Base-by-base conservation (phyloP, 306 rosid genomes). In the Fagus crenata region DNA sequence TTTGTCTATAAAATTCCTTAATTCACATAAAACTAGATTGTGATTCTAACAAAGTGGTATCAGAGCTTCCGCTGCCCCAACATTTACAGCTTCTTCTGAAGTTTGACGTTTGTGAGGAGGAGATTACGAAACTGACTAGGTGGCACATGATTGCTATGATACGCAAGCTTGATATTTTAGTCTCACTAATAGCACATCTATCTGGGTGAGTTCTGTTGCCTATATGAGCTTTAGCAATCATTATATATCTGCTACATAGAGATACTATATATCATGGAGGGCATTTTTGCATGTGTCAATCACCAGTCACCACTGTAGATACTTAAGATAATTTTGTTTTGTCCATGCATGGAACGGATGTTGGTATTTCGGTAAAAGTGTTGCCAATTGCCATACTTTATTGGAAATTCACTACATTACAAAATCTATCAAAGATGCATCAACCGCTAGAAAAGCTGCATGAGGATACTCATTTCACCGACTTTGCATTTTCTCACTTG, bases 111-210 rank as follows among this genome's bases (percentile, higher is more conserved):
- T 85, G 96, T 2, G 97, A 94, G 81, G 98, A 92, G 80, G 89
- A 88, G 83, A 92, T 94, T 76, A 90, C 93, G 0, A 92, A 87
- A 77, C 93, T 90, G 83, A 94, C 98, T 22, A 87, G 98, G 82
- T 94, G 98, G 98, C 98, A 94, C 90, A 92, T 97, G 74, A 94
- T 94, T 84, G 98, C 98, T 65, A 92, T 92, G 98, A 94, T 94
- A 83, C 97, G 98, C 67, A 94, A 91, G 86, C 98, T 92, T 76
- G 17, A 35, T 80, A 72, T 22, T 73, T 75, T 28, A 40, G 78
- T 69, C 42, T 35, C 22, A 67, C 70, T 67, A 35, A n/a, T 74
- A 69, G 51, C 37, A 39, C 18, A 13, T 65, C 68, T 61, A 11
- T 65, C 31, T 17, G 32, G 46, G 46, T 37, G 2, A 65, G 15